A percentile compares a stretch with the other conserved stretches of the same genome.
Conservation (phyloP, 257 asterid species). For the Capsicum chinense region DNA sequence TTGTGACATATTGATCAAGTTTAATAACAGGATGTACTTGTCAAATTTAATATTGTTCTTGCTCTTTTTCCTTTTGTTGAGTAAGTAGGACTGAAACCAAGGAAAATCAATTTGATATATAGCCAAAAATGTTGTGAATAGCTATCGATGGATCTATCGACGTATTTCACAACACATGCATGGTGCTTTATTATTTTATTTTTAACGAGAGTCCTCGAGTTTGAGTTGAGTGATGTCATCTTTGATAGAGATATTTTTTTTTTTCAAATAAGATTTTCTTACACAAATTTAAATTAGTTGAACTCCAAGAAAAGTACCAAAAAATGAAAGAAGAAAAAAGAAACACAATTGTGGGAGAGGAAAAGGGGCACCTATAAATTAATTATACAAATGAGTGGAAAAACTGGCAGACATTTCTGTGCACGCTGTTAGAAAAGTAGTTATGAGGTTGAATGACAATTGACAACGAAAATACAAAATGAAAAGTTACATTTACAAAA, state of each 20-base stretch:
- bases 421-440: background rate
- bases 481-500: background rate
- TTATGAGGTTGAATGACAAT: constrained; percentile 19
- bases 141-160: no score
- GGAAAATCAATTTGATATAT: background rate
- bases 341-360: background rate
- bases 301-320: background rate
- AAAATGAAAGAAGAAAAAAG: background rate
- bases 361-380: background rate
- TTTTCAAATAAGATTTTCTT: background rate
- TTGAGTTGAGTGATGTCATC: no score
- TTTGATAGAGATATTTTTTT: background rate
- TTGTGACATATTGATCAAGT: background rate
- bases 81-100: background rate
- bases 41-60: background rate
- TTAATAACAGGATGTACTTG: background rate
- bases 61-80: background rate
- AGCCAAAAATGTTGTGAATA: background rate
- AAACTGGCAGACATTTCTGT: background rate
- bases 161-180: background rate
- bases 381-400: no score
- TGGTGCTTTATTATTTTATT: background rate
- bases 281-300: fast-evolving
- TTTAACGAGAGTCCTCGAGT: background rate
- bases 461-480: constrained; percentile 22